These are phyloP conservation scores for Paramecium biaurelia DNA, from an alignment of 73 alveolate species.

Conservation along the genomic window DNA sequence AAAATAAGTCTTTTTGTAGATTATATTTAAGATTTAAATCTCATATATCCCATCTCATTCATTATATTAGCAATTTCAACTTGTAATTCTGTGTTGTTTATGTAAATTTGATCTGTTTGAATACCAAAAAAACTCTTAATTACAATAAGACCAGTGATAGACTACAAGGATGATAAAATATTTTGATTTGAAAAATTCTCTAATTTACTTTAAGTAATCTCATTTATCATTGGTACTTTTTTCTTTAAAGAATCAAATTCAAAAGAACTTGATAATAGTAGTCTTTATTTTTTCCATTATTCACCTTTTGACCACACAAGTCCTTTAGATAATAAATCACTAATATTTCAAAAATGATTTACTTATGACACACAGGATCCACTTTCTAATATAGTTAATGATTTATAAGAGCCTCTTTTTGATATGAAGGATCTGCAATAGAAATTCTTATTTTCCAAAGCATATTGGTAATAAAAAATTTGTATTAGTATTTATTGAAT, in stretches of 20 bases:
- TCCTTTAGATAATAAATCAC: neutral
- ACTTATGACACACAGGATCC: neutral
- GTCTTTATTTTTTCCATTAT: conserved; percentile 54
- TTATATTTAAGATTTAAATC: neutral
- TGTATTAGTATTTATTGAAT: neutral
- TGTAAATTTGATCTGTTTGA: neutral
- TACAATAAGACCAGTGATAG: neutral
- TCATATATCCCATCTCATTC: neutral
- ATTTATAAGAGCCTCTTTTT: neutral
- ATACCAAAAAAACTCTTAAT: neutral
- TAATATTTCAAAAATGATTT: neutral
- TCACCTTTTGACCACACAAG: conserved; percentile 3
- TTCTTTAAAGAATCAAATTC: conserved; percentile 33
- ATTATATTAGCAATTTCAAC: neutral
- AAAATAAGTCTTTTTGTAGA: neutral
- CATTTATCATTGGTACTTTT: conserved; percentile 52
- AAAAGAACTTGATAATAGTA: conserved; percentile 17
- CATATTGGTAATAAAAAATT: neutral
- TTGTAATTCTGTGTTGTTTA: neutral
- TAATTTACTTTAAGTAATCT: neutral
- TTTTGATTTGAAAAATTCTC: neutral
- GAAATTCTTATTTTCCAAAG: neutral
- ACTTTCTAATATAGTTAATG: neutral
- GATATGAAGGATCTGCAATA: neutral
- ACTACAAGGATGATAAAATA: neutral